A percentile compares a stretch with the other conserved stretches of the same genome.
Conservation (phyloP, 2,329 filamentous ascomycete genomes). For the Botrytis galanthina region DNA sequence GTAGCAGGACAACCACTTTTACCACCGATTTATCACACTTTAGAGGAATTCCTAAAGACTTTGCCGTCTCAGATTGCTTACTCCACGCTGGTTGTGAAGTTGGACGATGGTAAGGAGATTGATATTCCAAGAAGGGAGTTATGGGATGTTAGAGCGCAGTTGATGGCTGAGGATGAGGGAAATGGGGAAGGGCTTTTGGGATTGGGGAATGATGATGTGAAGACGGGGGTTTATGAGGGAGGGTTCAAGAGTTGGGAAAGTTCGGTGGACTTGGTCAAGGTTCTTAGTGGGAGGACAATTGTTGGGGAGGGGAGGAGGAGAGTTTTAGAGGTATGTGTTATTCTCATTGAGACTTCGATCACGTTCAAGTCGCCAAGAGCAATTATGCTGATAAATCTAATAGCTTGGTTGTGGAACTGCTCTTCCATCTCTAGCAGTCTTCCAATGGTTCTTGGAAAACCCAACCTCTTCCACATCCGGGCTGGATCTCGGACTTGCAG, state of each 20-base stretch:
- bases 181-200: constrained; percentile 52
- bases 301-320: constrained; percentile 24
- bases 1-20: constrained; percentile 60
- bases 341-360: background rate
- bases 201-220: constrained; percentile 70
- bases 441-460: constrained; percentile 53
- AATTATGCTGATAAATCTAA: background rate
- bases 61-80: constrained; percentile 76
- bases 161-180: constrained; percentile 72
- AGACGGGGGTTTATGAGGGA: constrained; percentile 79
- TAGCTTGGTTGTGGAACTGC: constrained; percentile 78
- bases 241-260: constrained; percentile 92
- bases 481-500: constrained; percentile 65
- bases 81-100: constrained; percentile 56
- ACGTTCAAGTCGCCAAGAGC: background rate
- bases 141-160: constrained; percentile 77
- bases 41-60: constrained; percentile 51
- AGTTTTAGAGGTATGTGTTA: constrained; percentile 36
- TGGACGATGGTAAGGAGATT: constrained; percentile 55
- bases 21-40: constrained; percentile 50
- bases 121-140: constrained; percentile 70
- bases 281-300: constrained; percentile 36
- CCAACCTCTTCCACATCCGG: constrained; percentile 25
- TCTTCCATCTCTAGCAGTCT: constrained; percentile 68
- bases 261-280: constrained; percentile 73